Percentiles rank a stretch among this genome's conserved stretches.
Conservation (phyloP, 1,284 basidiomycete genomes). For the Testicularia cyperi region DNA sequence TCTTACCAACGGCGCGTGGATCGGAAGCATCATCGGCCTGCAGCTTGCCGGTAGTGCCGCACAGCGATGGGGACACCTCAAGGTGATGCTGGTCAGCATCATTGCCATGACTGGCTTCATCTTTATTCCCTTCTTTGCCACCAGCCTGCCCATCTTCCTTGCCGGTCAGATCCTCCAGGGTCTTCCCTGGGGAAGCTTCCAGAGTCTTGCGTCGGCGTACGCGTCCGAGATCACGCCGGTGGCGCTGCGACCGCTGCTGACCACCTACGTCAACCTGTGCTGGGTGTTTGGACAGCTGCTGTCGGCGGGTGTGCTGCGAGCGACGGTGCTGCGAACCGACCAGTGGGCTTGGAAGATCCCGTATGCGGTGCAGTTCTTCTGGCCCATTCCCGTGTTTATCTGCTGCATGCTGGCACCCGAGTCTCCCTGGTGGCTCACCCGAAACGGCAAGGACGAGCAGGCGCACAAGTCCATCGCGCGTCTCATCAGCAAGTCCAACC, state of each 20-base stretch:
- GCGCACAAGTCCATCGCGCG: slow-evolving; percentile 62
- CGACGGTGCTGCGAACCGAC: slow-evolving; percentile 44
- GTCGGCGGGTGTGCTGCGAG: slow-evolving; percentile 62
- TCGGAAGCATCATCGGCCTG: slow-evolving; percentile 40
- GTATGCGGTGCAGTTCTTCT: slow-evolving; percentile 62
- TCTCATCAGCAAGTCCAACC: slow-evolving; percentile 42
- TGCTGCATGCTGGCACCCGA: slow-evolving; percentile 58
- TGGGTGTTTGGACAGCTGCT: slow-evolving; percentile 62
- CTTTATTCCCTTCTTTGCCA: slow-evolving; percentile 61
- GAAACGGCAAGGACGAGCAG: slow-evolving; percentile 62
- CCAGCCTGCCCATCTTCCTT: slow-evolving; percentile 59
- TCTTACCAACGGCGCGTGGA: slow-evolving; percentile 29
- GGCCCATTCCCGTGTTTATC: slow-evolving; percentile 57
- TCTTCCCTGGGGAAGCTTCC: slow-evolving; percentile 62
- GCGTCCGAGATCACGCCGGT: slow-evolving; percentile 64
- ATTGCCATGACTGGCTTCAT: slow-evolving; percentile 52
- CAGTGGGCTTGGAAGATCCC: slow-evolving; percentile 61
- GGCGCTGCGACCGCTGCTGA: slow-evolving; percentile 63
- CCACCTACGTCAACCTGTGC: slow-evolving; percentile 64
- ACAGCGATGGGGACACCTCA: slow-evolving; percentile 18
- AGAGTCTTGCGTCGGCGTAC: slow-evolving; percentile 63
- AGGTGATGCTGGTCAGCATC: slow-evolving; percentile 36
- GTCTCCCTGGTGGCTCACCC: slow-evolving; percentile 63
- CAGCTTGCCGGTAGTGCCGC: slow-evolving; percentile 25
- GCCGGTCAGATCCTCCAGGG: slow-evolving; percentile 61